These are phyloP conservation scores for Hypoxylon perforatum DNA, from an alignment of 495 filamentous ascomycete species.

Conservation along the genomic window DNA sequence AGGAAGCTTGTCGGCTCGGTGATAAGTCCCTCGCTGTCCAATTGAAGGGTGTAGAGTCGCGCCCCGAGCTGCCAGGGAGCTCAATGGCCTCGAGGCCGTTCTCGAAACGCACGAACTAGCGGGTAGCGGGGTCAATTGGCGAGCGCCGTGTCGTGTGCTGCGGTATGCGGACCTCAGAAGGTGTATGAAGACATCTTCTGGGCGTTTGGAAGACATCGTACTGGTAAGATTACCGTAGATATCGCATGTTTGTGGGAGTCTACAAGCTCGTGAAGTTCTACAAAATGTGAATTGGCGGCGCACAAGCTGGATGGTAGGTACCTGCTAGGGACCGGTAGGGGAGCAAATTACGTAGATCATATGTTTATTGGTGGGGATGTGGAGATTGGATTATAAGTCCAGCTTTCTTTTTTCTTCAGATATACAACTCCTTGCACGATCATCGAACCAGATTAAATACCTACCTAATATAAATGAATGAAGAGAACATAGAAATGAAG, in stretches of 20 bases:
- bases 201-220: constrained; percentile 40
- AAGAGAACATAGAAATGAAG: too few relatives aligned
- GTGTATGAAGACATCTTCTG: constrained; percentile 35
- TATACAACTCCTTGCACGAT: too few relatives aligned
- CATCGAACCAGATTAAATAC: too few relatives aligned
- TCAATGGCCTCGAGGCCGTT: constrained; percentile 31
- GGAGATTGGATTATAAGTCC: too few relatives aligned
- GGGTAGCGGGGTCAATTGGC: constrained; percentile 5
- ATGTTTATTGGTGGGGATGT: too few relatives aligned
- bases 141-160: constrained; percentile 26
- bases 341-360: too few relatives aligned
- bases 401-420: too few relatives aligned
- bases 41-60: constrained; percentile 10
- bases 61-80: constrained; percentile 21
- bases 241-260: constrained; percentile 39
- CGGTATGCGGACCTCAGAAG: constrained; percentile 35
- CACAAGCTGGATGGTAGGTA: too few relatives aligned
- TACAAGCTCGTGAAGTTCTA: not conserved
- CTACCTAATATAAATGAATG: too few relatives aligned
- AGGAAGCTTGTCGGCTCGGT: constrained; percentile 3
- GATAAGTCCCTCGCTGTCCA: not conserved
- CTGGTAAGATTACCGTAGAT: constrained; percentile 11
- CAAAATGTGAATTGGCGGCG: too few relatives aligned
- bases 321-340: too few relatives aligned
- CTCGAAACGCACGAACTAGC: constrained; percentile 2